phyloP scores from a whole-genome alignment of 306 rosid species.

The Trifolium dubium region DNA sequence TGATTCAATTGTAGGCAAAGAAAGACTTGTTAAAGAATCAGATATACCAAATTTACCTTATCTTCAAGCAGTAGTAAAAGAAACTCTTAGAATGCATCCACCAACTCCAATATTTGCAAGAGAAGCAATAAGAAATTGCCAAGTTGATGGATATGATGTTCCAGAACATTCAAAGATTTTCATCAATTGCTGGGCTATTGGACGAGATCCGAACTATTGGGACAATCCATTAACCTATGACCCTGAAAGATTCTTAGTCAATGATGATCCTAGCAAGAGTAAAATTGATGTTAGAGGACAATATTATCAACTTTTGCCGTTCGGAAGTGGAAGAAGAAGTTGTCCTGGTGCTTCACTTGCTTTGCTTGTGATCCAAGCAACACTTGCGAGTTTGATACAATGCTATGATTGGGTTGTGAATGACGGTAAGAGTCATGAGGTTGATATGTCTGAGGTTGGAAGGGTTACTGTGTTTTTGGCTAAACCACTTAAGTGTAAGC shows the following conservation, averaged over 20 bases:
- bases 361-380: constrained; percentile 45
- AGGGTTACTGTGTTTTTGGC: constrained; percentile 44
- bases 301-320: constrained; percentile 50
- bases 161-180: constrained; percentile 45
- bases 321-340: constrained; percentile 65
- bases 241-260: constrained; percentile 53
- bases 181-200: constrained; percentile 55
- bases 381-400: constrained; percentile 52
- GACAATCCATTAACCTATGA: constrained; percentile 42
- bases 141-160: constrained; percentile 42
- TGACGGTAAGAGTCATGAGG: constrained; percentile 29
- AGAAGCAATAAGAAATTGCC: constrained; percentile 45
- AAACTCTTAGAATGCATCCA: constrained; percentile 59
- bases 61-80: constrained; percentile 54
- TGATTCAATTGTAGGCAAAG: constrained; percentile 46
- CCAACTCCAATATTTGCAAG: constrained; percentile 53
- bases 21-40: constrained; percentile 46
- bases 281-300: constrained; percentile 54
- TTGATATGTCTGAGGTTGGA: constrained; percentile 39
- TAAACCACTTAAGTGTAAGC: constrained; percentile 42
- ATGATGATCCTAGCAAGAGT: constrained; percentile 30
- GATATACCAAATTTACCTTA: constrained; percentile 58
- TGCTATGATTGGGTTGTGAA: constrained; percentile 53
- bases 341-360: constrained; percentile 61
- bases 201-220: constrained; percentile 51